Base-by-base conservation (phyloP, 495 filamentous ascomycete genomes). In the Tetracladium setigerum region DNA sequence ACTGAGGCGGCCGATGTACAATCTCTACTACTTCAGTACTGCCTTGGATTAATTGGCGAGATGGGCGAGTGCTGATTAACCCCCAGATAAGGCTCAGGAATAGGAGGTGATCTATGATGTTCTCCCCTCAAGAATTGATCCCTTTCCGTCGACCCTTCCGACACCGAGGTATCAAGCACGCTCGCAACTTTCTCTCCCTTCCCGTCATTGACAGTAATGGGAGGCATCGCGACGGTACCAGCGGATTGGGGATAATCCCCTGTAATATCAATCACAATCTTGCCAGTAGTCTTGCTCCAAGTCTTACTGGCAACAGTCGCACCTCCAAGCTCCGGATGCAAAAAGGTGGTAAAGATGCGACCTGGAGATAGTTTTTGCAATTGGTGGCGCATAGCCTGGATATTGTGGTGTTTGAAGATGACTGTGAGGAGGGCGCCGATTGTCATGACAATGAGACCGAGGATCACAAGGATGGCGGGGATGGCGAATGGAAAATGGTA, bases 401-500 rank as follows among this genome's bases (percentile, higher is more conserved):
- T 37, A n/a, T 44, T 50, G 9, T 33, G 11, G 14, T 44, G 34
- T 2, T 47, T 38, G 14, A 58, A 27, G 14, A 56, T 18, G 30
- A 47, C n/a, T 0, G 49, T 44, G 31, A 50, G 16, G 0, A 62
- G 34, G 0, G 52, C 38, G 1, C 44, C n/a, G 19, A 49, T 10
- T 10, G 38, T 41, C 12, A 50, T 42, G 31, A 50, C 13, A n/a
- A 60, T 14, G 18, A 53, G 42, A 30, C 44, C 7, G 0, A 51
- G 13, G 35, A 31, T 42, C 1, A 56, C 33, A 11, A 65, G 31
- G 17, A 60, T 38, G 1, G 65, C 69, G 1, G 67, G 67, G 19
- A 69, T 58, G 0, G 59, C 67, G 46, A 57, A 72, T 1, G 49
- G 34, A 1, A 49, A 50, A 18, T 56, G 59, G 41, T 68, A 72